Evolutionary conservation across 345 rosid genomes (phyloP).

Genomic region (Fremontodendron californicum): DNA sequence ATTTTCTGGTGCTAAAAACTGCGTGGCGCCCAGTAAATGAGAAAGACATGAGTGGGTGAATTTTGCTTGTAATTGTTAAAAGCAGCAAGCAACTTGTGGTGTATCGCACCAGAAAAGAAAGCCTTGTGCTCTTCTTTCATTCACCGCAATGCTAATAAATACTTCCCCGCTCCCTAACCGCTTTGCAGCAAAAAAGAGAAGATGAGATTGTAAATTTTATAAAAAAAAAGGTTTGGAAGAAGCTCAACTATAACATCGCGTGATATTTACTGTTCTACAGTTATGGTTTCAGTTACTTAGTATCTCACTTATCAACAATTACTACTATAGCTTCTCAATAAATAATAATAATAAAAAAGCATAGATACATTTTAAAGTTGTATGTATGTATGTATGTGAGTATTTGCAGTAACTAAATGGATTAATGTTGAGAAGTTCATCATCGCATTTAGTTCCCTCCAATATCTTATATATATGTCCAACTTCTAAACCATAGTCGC

Average conservation of each 20-base stretch:
- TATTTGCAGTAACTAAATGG: no score
- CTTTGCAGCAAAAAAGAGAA: background rate
- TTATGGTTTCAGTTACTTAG: no score
- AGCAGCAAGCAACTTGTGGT: conserved; percentile 5
- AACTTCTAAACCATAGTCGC: no score
- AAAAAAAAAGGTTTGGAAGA: no score
- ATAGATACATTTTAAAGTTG: no score
- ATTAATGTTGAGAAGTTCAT: no score
- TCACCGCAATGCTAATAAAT: conserved; percentile 9
- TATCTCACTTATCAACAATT: background rate
- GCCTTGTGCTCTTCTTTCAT: background rate
- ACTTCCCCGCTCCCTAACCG: background rate
- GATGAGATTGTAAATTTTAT: no score
- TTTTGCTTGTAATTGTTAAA: background rate
- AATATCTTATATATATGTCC: no score
- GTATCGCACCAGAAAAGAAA: background rate
- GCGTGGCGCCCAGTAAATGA: background rate
- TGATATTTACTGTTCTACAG: background rate
- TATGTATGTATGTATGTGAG: no score
- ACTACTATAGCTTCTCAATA: no score
- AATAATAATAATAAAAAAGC: no score
- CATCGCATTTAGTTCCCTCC: no score
- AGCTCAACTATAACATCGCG: background rate
- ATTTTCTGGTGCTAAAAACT: background rate
- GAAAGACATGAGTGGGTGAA: background rate